Conservation (phyloP, 2,329 filamentous ascomycete species). For the Beauveria medogensis region DNA sequence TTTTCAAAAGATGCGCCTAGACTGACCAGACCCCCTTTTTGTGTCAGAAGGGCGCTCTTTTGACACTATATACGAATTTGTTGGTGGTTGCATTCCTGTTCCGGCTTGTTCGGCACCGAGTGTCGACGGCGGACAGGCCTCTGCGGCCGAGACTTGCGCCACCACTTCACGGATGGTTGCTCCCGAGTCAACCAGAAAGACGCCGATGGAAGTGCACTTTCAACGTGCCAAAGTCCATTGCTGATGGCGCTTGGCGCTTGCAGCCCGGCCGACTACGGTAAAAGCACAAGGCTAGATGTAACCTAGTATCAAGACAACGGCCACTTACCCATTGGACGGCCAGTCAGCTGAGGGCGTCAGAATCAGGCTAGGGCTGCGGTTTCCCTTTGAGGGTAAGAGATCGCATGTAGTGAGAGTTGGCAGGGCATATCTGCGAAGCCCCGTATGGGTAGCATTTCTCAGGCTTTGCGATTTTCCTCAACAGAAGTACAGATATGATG, state of each 20-base stretch:
- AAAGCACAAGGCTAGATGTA: conserved; percentile 3
- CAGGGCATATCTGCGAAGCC: background rate
- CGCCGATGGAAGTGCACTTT: background rate
- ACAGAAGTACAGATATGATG: no score
- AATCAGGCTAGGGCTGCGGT: background rate
- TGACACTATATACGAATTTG: no score
- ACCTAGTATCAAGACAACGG: conserved; percentile 1
- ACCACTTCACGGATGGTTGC: background rate
- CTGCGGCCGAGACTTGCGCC: background rate
- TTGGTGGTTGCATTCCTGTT: background rate
- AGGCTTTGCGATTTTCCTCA: no score
- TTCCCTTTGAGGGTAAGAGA: background rate
- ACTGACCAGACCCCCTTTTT: background rate
- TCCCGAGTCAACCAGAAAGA: background rate
- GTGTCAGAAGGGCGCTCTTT: background rate
- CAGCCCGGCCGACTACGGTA: background rate
- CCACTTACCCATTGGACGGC: background rate
- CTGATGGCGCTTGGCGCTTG: conserved; percentile 3
- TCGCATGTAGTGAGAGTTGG: background rate
- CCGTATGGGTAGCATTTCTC: background rate
- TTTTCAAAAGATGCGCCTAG: background rate
- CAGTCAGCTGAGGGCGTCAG: background rate
- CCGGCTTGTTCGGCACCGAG: background rate
- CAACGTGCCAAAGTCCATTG: background rate
- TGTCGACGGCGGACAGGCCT: background rate